Conservation (phyloP, 2,329 filamentous ascomycete species). For the Sclerotinia borealis region DNA sequence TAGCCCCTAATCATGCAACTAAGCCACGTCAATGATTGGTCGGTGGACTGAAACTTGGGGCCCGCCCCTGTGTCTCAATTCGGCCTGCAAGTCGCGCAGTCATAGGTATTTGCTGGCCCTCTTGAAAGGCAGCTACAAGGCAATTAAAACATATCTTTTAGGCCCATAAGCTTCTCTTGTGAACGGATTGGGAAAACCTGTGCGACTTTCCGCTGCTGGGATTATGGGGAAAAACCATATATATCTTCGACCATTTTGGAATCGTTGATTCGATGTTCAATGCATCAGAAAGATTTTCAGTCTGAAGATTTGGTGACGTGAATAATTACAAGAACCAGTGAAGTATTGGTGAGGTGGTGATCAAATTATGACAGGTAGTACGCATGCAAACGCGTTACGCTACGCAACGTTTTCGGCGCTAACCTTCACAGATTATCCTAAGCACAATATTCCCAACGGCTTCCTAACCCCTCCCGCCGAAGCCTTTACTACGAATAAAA, state of each 20-base stretch:
- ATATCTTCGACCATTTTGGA: not conserved
- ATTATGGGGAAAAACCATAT: not conserved
- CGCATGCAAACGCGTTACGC: not conserved
- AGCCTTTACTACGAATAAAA: not conserved
- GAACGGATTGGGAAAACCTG: not conserved
- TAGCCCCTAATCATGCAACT: not conserved
- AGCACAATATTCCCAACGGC: not conserved
- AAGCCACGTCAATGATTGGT: not conserved
- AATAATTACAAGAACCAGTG: not conserved
- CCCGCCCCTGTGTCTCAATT: not conserved
- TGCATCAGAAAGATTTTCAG: not conserved
- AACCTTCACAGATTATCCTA: not conserved
- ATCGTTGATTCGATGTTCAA: not conserved
- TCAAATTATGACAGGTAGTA: not conserved
- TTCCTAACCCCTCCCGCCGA: not conserved
- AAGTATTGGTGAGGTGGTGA: not conserved
- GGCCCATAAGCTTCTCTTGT: not conserved
- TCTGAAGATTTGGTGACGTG: not conserved
- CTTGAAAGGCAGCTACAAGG: not conserved
- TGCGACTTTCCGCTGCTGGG: not conserved
- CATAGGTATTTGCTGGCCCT: not conserved
- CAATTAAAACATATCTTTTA: not conserved
- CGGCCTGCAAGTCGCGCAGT: too few relatives aligned
- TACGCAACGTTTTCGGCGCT: not conserved
- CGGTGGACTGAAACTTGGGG: not conserved